Base-by-base conservation (phyloP, 2,329 filamentous ascomycete species). In the Cyphellophora europaea region DNA sequence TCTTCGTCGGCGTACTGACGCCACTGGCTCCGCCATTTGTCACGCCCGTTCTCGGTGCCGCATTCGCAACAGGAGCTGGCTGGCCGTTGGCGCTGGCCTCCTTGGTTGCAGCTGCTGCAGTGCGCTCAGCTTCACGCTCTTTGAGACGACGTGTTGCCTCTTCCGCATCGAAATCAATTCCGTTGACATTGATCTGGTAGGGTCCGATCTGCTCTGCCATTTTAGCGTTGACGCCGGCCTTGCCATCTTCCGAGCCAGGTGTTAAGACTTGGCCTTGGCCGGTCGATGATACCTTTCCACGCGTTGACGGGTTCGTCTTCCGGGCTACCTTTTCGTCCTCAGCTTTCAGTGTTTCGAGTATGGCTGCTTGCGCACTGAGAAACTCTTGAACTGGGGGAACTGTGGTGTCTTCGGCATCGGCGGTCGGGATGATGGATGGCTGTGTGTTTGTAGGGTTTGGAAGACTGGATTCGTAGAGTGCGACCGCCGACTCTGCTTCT, bases 171-270 rank as follows among this genome's bases (percentile, higher is more conserved):
- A 94, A 84, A 55, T 94, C 87, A 44, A 98, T 95, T 35, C 91
- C 91, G 27, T 91, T 91, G 72, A 98, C 91, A 56, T 98, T 98
- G 65, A 96, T 95, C 54, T 94, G 87, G 45, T 95, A 87, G 1
- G 88, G 87, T 0, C 88, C 88, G 51, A 94, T 93, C 50, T 93
- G 87, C 52, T 89, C 83, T 49, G 78, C 79, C 35, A 72, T 67
- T 17, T 59, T 47, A 27, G 50, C 49, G 18, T 52, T 53, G 21
- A 16, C 10, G 14, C 18, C 18, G n/a, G 15, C 18, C 14, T 13
- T 15, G 30, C 30, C 30, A 19, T 17, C 30, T 3, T 11, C 30
- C 8, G 14, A 11, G n/a, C 18, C 12, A 3, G 19, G 14, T 8
- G 32, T 17, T 17, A 19, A 16, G 23, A 8, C 19, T 8, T 12